These are phyloP conservation scores for Mollisia scopiformis DNA, from an alignment of 2,329 filamentous ascomycete genomes.

Conservation along the genomic window DNA sequence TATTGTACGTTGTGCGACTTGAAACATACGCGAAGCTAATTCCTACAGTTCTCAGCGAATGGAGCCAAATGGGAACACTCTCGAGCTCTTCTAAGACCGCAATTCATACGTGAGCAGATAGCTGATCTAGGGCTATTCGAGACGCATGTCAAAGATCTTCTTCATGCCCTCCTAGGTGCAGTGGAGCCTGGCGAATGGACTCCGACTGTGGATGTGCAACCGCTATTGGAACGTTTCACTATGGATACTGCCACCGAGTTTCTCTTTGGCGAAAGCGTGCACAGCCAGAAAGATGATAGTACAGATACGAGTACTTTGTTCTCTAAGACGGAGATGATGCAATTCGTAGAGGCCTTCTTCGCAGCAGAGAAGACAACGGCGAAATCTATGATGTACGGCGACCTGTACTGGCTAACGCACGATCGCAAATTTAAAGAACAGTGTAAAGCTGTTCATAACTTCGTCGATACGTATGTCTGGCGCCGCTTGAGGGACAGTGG, in stretches of 20 bases:
- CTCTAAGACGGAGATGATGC: conserved; percentile 26
- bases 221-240: conserved; percentile 55
- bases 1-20: conserved; percentile 25
- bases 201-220: conserved; percentile 61
- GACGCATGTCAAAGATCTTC: conserved; percentile 48
- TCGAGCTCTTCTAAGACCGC: conserved; percentile 51
- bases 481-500: conserved; percentile 11
- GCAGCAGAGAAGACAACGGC: conserved; percentile 24
- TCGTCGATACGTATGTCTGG: conserved; percentile 25
- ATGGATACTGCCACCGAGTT: conserved; percentile 44
- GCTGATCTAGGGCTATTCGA: conserved; percentile 73
- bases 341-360: conserved; percentile 26
- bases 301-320: conserved; percentile 26
- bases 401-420: conserved; percentile 23
- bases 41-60: conserved; percentile 20
- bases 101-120: conserved; percentile 55
- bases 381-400: conserved; percentile 24
- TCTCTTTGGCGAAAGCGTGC: conserved; percentile 57
- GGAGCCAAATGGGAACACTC: conserved; percentile 28
- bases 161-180: conserved; percentile 23
- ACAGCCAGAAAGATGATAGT: conserved; percentile 25
- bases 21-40: conserved; percentile 22
- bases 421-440: conserved; percentile 21
- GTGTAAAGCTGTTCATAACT: conserved; percentile 27
- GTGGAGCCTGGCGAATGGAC: conserved; percentile 21